A percentile compares a stretch with the other conserved stretches of the same genome.
Conservation (phyloP, 225 moss, liverwort and hornwort species). For the Pleurozium schreberi region DNA sequence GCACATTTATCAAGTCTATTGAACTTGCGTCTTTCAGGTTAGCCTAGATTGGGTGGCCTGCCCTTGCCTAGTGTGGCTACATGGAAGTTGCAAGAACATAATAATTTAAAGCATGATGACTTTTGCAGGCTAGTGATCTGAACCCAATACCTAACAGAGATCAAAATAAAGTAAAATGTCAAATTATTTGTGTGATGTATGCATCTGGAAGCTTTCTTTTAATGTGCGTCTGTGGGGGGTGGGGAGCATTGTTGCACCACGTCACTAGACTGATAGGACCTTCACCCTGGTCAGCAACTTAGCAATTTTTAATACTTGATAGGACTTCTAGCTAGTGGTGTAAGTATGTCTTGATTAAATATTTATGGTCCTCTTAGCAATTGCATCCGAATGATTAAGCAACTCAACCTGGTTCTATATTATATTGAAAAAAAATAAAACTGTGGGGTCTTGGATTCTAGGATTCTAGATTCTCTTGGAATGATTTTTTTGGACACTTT, state of each 20-base stretch:
- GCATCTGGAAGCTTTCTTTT: background rate
- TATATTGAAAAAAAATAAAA: background rate
- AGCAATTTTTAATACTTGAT: background rate
- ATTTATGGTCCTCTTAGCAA: background rate
- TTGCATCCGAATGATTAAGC: background rate
- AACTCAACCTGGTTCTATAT: background rate
- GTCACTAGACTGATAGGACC: background rate
- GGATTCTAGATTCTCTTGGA: background rate
- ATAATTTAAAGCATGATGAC: background rate
- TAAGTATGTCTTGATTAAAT: background rate
- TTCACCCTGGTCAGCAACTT: background rate
- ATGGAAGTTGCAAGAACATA: background rate
- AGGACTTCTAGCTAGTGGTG: background rate
- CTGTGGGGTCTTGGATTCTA: no score
- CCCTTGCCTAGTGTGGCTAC: background rate
- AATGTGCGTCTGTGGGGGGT: no score
- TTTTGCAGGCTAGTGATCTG: background rate
- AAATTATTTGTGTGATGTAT: background rate
- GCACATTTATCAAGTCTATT: background rate
- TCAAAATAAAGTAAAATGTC: background rate
- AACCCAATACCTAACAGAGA: background rate
- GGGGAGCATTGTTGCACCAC: background rate
- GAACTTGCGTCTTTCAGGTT: background rate
- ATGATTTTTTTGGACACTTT: background rate
- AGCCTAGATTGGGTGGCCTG: background rate